Evolutionary conservation across 768 basidiomycete species (phyloP).

Genomic region (Psilocybe cubensis): DNA sequence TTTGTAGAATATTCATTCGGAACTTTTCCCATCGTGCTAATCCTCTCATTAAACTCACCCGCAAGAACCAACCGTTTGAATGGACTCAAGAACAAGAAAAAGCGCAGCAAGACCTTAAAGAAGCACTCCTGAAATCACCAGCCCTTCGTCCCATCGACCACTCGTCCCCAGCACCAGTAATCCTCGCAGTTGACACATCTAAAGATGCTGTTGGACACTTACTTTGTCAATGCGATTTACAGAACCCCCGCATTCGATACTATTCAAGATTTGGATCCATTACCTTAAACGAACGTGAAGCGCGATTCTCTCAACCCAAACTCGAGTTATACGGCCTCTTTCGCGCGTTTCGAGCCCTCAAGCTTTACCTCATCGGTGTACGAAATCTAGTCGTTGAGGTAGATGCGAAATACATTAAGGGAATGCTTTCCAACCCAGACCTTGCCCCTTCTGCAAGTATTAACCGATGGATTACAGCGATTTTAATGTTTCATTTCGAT

Average conservation of each 20-base stretch:
- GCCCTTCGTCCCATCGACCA: conserved; percentile 38
- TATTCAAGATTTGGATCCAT: conserved; percentile 39
- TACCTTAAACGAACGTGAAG: conserved; percentile 34
- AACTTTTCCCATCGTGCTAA: conserved; percentile 26
- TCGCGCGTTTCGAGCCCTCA: conserved; percentile 21
- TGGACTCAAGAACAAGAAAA: conserved; percentile 30
- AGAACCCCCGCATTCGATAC: conserved; percentile 16
- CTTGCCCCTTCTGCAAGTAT: conserved; percentile 29
- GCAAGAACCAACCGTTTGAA: conserved; percentile 29
- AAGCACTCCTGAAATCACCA: conserved; percentile 20
- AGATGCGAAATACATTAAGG: conserved; percentile 40
- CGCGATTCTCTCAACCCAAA: conserved; percentile 33
- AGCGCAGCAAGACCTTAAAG: no score
- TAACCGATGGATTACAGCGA: conserved; percentile 25
- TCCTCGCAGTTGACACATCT: conserved; percentile 41
- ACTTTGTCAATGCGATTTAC: conserved; percentile 30
- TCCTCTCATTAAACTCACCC: conserved; percentile 26
- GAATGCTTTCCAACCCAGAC: conserved; percentile 35
- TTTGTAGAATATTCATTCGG: conserved; percentile 32
- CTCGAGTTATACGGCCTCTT: conserved; percentile 38
- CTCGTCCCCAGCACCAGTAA: conserved; percentile 23
- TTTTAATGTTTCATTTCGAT: conserved; percentile 25
- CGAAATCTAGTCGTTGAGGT: conserved; percentile 37
- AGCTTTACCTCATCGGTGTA: conserved; percentile 30
- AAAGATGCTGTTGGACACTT: conserved; percentile 35